Conservation (phyloP, 2,329 filamentous ascomycete species). For the Talaromyces pinophilus region DNA sequence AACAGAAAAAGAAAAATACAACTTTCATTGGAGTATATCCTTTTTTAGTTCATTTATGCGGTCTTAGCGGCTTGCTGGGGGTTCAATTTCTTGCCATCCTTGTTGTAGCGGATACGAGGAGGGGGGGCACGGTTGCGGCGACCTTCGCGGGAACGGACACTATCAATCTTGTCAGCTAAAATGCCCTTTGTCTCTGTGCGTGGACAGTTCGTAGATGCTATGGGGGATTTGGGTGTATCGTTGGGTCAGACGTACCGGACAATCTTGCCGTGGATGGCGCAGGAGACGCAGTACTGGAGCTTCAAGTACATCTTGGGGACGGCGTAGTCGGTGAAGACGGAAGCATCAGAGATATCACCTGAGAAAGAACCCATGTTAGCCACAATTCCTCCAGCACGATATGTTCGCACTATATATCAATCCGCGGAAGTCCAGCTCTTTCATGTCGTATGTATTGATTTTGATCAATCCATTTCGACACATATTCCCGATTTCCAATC, state of each 20-base stretch:
- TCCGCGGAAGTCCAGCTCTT: conserved; percentile 4
- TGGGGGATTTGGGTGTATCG: background rate
- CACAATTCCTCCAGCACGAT: background rate
- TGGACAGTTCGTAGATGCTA: background rate
- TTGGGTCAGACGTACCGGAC: conserved; percentile 76
- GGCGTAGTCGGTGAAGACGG: conserved; percentile 98
- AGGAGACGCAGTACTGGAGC: conserved; percentile 99
- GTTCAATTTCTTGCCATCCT: conserved; percentile 99
- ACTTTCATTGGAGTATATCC: conserved; percentile 31
- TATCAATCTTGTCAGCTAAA: conserved; percentile 44
- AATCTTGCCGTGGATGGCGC: conserved; percentile 99
- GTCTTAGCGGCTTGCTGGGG: conserved; percentile 77
- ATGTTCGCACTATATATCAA: background rate
- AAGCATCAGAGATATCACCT: conserved; percentile 99
- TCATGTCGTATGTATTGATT: conserved; percentile 14
- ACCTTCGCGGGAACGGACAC: conserved; percentile 94
- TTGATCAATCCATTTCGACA: background rate
- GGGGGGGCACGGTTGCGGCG: conserved; percentile 99
- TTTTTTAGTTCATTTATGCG: conserved; percentile 35
- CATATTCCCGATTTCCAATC: background rate
- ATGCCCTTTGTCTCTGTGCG: too few species aligned
- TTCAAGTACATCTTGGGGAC: conserved; percentile 99
- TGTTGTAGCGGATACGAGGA: conserved; percentile 98
- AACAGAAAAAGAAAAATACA: conserved; percentile 16
- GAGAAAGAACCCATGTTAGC: conserved; percentile 28